Evolutionary conservation across 2,329 filamentous ascomycete species (phyloP).

Genomic region (Scleromitrula shiraiana): DNA sequence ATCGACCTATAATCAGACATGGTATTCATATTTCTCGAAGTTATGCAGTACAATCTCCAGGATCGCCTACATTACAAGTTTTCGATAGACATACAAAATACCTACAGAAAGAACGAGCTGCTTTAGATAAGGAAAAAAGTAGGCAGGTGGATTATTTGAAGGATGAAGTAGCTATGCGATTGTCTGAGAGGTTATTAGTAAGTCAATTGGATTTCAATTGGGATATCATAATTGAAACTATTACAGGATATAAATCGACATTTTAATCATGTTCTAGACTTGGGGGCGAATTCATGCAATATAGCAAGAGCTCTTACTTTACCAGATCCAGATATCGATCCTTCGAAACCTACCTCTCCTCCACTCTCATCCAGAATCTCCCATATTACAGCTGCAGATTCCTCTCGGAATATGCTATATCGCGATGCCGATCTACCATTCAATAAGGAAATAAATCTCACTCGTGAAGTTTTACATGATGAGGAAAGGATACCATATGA

Average conservation of each 20-base stretch:
- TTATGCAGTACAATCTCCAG: constrained; percentile 73
- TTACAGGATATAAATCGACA: constrained; percentile 80
- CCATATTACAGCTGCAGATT: constrained; percentile 73
- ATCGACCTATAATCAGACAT: constrained; percentile 14
- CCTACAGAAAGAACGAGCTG: constrained; percentile 84
- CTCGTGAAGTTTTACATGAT: constrained; percentile 64
- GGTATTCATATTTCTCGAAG: constrained; percentile 34
- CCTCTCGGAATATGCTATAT: constrained; percentile 68
- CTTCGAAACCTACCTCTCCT: constrained; percentile 45
- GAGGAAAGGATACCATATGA: constrained; percentile 71
- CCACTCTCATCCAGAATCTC: constrained; percentile 65
- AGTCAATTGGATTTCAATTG: constrained; percentile 14
- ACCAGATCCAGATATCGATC: constrained; percentile 54
- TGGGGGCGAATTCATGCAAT: constrained; percentile 94
- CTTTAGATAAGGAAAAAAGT: constrained; percentile 59
- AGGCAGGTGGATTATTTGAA: constrained; percentile 85
- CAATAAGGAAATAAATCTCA: constrained; percentile 65
- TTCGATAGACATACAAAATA: constrained; percentile 87
- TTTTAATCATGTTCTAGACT: constrained; percentile 78
- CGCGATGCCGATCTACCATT: constrained; percentile 70
- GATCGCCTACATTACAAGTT: constrained; percentile 74
- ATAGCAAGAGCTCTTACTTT: constrained; percentile 74
- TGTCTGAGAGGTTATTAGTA: constrained; percentile 81
- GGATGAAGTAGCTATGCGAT: constrained; percentile 77
- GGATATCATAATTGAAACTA: neutral